Evolutionary conservation across 805 yeast species (phyloP), one percentile per base, ranked within the genome.

Genomic region (Sugiyamaella floridensis): DNA sequence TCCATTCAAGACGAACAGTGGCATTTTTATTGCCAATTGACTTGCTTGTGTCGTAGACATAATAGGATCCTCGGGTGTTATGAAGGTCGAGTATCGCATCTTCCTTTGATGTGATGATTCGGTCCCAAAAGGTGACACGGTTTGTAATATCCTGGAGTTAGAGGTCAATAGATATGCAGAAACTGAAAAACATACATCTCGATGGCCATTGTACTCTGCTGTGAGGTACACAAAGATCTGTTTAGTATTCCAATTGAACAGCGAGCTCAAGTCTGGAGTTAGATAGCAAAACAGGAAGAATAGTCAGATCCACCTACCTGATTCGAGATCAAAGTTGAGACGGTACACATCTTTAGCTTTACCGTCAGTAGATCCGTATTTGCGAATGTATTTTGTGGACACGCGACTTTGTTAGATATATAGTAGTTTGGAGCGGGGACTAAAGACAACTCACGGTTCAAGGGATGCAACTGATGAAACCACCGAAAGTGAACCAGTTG

Each of bases 181-280:
- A 52, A 68, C 37, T n/a, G n/a, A n/a, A n/a, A 4, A 12, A 40
- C 54, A 20, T 56, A 58, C 55, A 42, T 57, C 54, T 53, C 69
- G 60, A 48, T 63, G 63, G 1, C 73, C 76, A 43, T 75, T 95
- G 62, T 90, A 90, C 63, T 88, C 92, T 1, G 95, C 96, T 2
- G 95, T 86, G 57, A 93, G 74, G 63, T 92, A 93, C 4, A 85
- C 86, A 63, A 93, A 92, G n/a, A 92, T 82, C 69, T 92, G 98
- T 66, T 92, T 92, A 11, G 99, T 93, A 70, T 92, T 93, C 97
- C 97, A 92, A 68, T 86, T 89, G 77, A 90, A 90, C 49, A 93
- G 75, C 1, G 88, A 83, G 1, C 86, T 66, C 56, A 92, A 74
- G 68, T 92, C 97, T 1, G 3, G 79, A 14, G 15, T 32, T 32